Evolutionary conservation across 257 asterid genomes (phyloP).

Genomic region (Mitragyna speciosa): DNA sequence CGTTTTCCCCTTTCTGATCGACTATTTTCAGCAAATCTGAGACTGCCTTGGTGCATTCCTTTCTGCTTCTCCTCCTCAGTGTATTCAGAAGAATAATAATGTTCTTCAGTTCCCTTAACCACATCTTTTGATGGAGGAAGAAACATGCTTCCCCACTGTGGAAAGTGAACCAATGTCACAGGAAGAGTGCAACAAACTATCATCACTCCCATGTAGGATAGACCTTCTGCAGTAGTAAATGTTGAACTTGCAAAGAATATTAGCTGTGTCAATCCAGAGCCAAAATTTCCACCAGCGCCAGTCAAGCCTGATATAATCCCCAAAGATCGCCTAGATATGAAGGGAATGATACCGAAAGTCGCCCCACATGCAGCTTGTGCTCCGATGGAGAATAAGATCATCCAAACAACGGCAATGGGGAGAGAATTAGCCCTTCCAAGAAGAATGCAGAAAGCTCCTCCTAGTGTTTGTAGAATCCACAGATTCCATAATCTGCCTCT

Average conservation of each 20-base stretch:
- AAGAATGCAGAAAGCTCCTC: conserved; percentile 53
- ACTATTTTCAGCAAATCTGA: conserved; percentile 63
- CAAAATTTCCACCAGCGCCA: conserved; percentile 48
- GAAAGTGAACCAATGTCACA: conserved; percentile 39
- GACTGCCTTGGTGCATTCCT: conserved; percentile 54
- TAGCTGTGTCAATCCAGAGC: conserved; percentile 45
- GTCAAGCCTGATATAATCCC: conserved; percentile 48
- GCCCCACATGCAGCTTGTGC: conserved; percentile 58
- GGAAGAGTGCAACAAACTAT: conserved; percentile 49
- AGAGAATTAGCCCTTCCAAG: conserved; percentile 48
- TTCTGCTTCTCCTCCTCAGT: conserved; percentile 37
- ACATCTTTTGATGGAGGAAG: conserved; percentile 34
- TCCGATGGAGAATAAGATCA: conserved; percentile 65
- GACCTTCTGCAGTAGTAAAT: conserved; percentile 34
- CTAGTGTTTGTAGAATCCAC: conserved; percentile 54
- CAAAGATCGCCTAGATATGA: conserved; percentile 43
- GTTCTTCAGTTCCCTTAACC: conserved; percentile 28
- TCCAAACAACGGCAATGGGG: conserved; percentile 35
- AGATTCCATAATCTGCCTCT: conserved; percentile 65
- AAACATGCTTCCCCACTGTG: conserved; percentile 61
- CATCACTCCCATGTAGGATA: conserved; percentile 53
- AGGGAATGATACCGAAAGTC: conserved; percentile 46
- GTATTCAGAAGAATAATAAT: conserved; percentile 36
- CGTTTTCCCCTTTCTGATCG: conserved; percentile 56
- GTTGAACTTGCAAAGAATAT: conserved; percentile 34